A percentile compares a stretch with the other conserved stretches of the same genome.
These are phyloP conservation scores for Domatiomyces globalis DNA, from an alignment of 2,329 filamentous ascomycete species.

Conservation along the genomic window DNA sequence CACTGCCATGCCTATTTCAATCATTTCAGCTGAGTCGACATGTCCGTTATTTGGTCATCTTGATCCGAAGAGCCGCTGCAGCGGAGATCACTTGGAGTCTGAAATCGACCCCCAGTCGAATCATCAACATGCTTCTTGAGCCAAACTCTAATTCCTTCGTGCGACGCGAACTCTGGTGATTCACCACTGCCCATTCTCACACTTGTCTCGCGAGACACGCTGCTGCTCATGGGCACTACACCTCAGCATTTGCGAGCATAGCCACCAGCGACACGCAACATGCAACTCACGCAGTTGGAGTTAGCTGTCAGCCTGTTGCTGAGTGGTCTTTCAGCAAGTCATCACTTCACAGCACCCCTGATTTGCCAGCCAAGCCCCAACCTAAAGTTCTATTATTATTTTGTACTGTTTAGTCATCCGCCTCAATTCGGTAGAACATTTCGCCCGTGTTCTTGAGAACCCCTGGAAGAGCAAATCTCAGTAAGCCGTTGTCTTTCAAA, in stretches of 20 bases:
- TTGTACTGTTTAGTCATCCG: not conserved
- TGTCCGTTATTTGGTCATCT: not conserved
- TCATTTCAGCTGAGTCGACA: not conserved
- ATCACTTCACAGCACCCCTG: too few relatives aligned
- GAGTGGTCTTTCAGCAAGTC: too few relatives aligned
- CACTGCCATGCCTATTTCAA: not conserved
- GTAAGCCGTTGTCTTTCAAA: too few relatives aligned
- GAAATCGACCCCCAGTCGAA: not conserved
- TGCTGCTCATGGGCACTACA: not conserved
- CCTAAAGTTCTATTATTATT: too few relatives aligned
- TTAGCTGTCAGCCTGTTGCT: not conserved
- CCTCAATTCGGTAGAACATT: not conserved
- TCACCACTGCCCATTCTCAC: not conserved
- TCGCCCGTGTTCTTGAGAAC: not conserved
- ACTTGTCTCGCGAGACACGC: too few relatives aligned
- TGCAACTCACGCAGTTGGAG: not conserved
- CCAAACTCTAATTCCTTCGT: not conserved
- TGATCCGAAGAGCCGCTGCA: not conserved
- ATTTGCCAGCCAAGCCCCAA: too few relatives aligned
- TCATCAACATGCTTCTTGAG: not conserved
- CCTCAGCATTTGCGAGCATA: not conserved
- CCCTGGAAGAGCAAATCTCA: not conserved
- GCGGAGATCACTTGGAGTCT: not conserved
- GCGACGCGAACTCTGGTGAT: not conserved
- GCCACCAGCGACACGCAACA: not conserved